Evolutionary conservation across 2,329 filamentous ascomycete species (phyloP), one percentile per base, ranked within the genome.

Genomic region (Juglanconis juglandina): DNA sequence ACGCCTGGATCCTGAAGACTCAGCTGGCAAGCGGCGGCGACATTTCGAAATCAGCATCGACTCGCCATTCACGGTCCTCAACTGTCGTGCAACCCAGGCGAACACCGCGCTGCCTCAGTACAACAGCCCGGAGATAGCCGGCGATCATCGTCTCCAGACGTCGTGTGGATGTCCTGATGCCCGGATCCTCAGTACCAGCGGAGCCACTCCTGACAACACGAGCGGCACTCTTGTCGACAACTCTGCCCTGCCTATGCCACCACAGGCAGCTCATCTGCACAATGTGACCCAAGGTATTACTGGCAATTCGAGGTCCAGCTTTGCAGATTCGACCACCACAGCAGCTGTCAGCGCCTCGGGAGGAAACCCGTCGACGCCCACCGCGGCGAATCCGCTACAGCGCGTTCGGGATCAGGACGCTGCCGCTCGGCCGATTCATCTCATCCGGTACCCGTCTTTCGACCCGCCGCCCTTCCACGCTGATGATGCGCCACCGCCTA

Each of bases 31-130:
- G 64, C 93, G 93, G 70, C 86, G 92, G 64, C 85, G 92, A 39
- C 93, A 96, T 71, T 97, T 96, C 67, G 93, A 97, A 73, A 96
- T 96, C 68, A 96, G 92, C 66, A 97, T 97, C 67, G 93, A 97
- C 75, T 96, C 92, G 1, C 93, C 93, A 1, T 94, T 97, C 71
- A 94, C 94, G 63, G 91, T 96, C 50, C 88, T 96, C 52, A 94
- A 93, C 64, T 97, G 93, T 77, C 90, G 90, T 64, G 92, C 93
- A n/a, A 96, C 92, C 0, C 90, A 95, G 71, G 89, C 91, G 53
- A 96, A 96, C 73, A 96, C 90, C 33, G 87, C 87, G 11, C 82
- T 96, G 10, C 93, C 93, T 0, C 89, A 90, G 14, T 97, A 97
- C 72, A 76, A 78, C 6, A 78, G 80, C 30, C 70, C 74, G 4